Evolutionary conservation across 73 alveolate species (phyloP).

Genomic region (Paramecium sonneborni): DNA sequence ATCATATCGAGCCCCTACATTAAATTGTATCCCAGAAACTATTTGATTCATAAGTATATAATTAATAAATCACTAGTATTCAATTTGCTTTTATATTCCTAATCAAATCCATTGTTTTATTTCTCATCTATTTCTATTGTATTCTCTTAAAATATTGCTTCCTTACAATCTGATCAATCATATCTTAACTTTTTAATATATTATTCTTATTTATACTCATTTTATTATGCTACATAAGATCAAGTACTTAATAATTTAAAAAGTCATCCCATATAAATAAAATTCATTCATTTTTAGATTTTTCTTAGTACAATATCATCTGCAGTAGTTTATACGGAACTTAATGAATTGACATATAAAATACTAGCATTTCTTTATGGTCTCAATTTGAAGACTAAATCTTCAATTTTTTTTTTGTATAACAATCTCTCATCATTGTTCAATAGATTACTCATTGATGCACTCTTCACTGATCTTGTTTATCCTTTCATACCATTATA

Average conservation of each 20-base stretch:
- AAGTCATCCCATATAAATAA: neutral
- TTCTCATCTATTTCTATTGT: neutral
- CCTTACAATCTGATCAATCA: neutral
- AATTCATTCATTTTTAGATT: neutral
- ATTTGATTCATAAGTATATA: neutral
- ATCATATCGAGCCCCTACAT: slow-evolving; percentile 62
- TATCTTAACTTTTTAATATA: neutral
- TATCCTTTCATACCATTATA: slow-evolving; percentile 30
- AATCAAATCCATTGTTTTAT: neutral
- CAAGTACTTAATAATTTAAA: neutral
- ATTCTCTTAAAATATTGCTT: neutral
- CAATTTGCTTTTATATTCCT: neutral
- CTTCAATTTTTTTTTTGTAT: slow-evolving; percentile 4
- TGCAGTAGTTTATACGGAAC: neutral
- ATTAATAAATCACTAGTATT: neutral
- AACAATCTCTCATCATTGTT: neutral
- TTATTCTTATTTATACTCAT: too few relatives aligned
- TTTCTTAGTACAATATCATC: neutral
- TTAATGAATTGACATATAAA: neutral
- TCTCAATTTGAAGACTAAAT: slow-evolving; percentile 46
- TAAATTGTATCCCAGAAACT: slow-evolving; percentile 61
- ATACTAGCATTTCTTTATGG: slow-evolving; percentile 44
- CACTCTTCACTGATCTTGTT: slow-evolving; percentile 53
- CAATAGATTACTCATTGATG: slow-evolving; percentile 28
- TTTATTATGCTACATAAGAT: neutral